A percentile compares a stretch with the other conserved stretches of the same genome.
Conservation (phyloP, 1,139 yeast species). For the Hyphopichia khmerensis region DNA sequence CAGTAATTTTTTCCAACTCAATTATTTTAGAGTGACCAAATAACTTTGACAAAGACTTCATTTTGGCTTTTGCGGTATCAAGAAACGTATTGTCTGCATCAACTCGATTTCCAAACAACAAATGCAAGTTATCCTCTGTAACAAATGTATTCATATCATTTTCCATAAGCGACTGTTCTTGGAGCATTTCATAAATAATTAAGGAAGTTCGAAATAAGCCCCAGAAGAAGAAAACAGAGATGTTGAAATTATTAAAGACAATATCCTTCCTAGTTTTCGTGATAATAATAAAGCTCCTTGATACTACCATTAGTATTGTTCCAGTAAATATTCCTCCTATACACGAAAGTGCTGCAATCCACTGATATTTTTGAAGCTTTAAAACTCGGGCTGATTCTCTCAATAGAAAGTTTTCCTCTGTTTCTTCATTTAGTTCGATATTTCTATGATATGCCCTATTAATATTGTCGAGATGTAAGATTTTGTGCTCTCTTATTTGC, state of each 20-base stretch:
- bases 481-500: slow-evolving; percentile 21
- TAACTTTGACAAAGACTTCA: not conserved
- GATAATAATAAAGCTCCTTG: slow-evolving; percentile 24
- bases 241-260: slow-evolving; percentile 33
- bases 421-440: not conserved
- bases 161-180: not conserved
- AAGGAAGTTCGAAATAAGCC: slow-evolving; percentile 21
- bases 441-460: not conserved
- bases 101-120: not conserved
- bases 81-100: not conserved
- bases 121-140: not conserved
- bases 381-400: slow-evolving; percentile 5
- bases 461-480: not conserved
- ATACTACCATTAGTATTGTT: slow-evolving; percentile 23
- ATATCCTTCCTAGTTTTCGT: slow-evolving; percentile 27
- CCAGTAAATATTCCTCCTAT: slow-evolving; percentile 23
- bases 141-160: not conserved
- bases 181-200: slow-evolving; percentile 7
- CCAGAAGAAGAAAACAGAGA: slow-evolving; percentile 30
- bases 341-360: slow-evolving; percentile 22
- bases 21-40: not conserved
- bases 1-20: not conserved
- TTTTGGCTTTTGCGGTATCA: slow-evolving; percentile 1
- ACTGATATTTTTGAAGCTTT: slow-evolving; percentile 15
- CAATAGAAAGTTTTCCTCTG: not conserved